Evolutionary conservation across 2,329 filamentous ascomycete species (phyloP), one percentile per base, ranked within the genome.

Genomic region (Nectriaceae sp.): DNA sequence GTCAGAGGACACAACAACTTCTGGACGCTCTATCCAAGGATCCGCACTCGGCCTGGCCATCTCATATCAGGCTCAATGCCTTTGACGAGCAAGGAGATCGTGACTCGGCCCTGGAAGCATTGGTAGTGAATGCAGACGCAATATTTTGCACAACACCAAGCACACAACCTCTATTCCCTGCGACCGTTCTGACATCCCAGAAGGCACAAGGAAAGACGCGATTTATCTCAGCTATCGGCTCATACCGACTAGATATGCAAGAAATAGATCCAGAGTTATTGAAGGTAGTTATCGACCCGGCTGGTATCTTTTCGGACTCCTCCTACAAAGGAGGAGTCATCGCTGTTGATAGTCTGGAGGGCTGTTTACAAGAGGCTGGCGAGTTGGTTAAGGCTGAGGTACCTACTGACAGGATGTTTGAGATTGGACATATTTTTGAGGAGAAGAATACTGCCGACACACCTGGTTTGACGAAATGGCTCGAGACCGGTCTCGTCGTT

Each of bases 401-500:
- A 3, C 46, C 53, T 0, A 52, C 47, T 0, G 56, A 60, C 2
- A 57, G 60, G 29, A 52, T 68, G 46, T 31, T 57, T 0, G 64
- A 75, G 20, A 74, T 82, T 46, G 83, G 83, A 4, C 80, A 83
- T 0, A 78, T 85, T 0, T 69, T 87, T 2, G 71, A 56, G 2
- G 11, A 16, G 0, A 51, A 46, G 11, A 50, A 52, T 1, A 40
- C 46, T 0, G 18, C 44, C 1, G 47, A 42, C 6, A 44, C 53
- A 0, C 20, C 16, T 2, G 56, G 54, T 18, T 54, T 87, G 54
- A 70, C 72, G 35, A 77, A 83, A 29, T 88, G 84, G 83, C 60
- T 87, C 42, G 74, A 79, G 51, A 74, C 71, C 40, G 85, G 85
- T 0, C 84, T 87, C 62, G 79, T 88, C 1, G 80, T 89, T 26